Conservation (phyloP, 139 green algal species). For the Chlamydomonas eustigma region DNA sequence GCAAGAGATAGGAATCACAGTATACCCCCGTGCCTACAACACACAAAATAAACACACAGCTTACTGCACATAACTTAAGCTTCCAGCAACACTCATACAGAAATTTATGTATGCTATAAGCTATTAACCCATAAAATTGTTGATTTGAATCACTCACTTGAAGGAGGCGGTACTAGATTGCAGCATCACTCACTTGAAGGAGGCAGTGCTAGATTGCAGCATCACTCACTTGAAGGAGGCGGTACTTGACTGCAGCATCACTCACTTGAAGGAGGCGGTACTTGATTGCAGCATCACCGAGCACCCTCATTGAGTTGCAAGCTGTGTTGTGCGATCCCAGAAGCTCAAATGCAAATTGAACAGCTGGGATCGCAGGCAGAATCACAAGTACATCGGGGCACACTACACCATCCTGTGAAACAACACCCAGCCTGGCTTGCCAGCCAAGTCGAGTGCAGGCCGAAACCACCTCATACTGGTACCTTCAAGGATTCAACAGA, state of each 20-base stretch:
- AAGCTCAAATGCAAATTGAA: constrained; percentile 32
- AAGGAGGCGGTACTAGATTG: too few relatives aligned
- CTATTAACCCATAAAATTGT: too few relatives aligned
- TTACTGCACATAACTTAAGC: too few relatives aligned
- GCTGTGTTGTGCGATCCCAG: constrained; percentile 42
- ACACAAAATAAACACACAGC: background rate
- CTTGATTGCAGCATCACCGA: constrained; percentile 48
- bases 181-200: constrained; percentile 33
- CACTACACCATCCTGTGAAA: background rate
- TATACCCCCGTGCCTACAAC: constrained; percentile 27
- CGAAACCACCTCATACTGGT: background rate
- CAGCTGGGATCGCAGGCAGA: background rate
- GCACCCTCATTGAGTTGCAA: constrained; percentile 36
- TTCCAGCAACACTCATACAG: too few relatives aligned
- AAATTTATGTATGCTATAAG: too few relatives aligned
- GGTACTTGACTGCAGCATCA: background rate
- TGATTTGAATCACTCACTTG: too few relatives aligned
- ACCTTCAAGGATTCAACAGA: too few relatives aligned
- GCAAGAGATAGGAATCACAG: constrained; percentile 39
- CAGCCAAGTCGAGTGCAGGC: background rate
- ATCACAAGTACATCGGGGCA: constrained; percentile 1
- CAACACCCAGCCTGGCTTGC: background rate
- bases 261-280: constrained; percentile 45
- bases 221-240: constrained; percentile 18
- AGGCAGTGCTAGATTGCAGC: constrained; percentile 49